Evolutionary conservation across 306 rosid genomes (phyloP), one percentile per base, ranked within the genome.

Genomic region (Myrica gale): DNA sequence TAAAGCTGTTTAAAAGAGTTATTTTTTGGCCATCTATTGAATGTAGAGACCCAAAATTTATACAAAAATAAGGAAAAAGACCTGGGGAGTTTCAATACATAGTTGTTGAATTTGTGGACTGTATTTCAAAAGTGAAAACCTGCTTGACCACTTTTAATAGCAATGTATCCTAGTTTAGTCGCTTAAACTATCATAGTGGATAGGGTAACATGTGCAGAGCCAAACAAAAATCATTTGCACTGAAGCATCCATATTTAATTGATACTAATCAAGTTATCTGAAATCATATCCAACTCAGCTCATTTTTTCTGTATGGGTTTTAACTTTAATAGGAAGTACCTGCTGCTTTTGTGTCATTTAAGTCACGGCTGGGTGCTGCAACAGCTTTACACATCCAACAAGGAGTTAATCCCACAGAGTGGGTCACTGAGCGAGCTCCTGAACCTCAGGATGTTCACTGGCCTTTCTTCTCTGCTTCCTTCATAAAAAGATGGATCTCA

Each of bases 331-430:
- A 90, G 98, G 98, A 93, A 86, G 84, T 86, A 73, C 84, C 84
- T 42, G 98, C 96, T 20, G 96, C 96, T 61, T 90, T 93, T 62
- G 98, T 93, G 82, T 90, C 98, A 45, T 93, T 93, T 74, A 93
- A 93, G 89, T 85, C 96, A 60, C 88, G 91, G 74, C 84, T 93
- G 74, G 91, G 91, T 63, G 95, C 96, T 74, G 93, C 96, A 6
- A 43, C 79, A 61, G 90, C 95, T 66, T 69, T 86, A 47, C 85
- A 81, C 82, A 89, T 90, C 66, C 96, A 84, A 81, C 96, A 93
- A 86, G 87, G 95, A 66, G 74, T 84, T 56, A 84, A 90, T 69
- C 98, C 98, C 53, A 90, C 88, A 5, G 89, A 93, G 78, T 90
- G 98, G 98, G 42, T 86, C 73, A 85, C 96, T 7, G 98, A 90